A percentile compares a stretch with the other conserved stretches of the same genome.
Evolutionary conservation across 2,329 filamentous ascomycete genomes (phyloP).

Genomic region (Epichloe sp.): DNA sequence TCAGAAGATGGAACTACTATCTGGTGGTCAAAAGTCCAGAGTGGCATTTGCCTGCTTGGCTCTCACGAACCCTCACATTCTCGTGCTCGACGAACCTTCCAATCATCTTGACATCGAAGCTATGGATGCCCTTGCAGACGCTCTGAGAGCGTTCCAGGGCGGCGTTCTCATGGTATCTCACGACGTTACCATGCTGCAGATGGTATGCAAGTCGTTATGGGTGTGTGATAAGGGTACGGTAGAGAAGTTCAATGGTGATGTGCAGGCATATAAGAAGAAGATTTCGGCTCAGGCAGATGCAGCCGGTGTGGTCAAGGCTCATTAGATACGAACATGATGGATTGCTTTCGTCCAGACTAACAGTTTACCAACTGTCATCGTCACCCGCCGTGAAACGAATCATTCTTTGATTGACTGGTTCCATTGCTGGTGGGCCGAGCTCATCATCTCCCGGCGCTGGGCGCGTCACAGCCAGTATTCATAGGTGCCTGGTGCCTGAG

Average conservation of each 20-base stretch:
- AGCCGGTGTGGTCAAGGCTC: slow-evolving; percentile 66
- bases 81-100: slow-evolving; percentile 95
- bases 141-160: slow-evolving; percentile 76
- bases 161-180: slow-evolving; percentile 98
- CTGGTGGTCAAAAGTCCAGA: slow-evolving; percentile 95
- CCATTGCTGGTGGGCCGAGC: too few species aligned
- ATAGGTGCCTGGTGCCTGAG: slow-evolving; percentile 1
- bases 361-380: too few species aligned
- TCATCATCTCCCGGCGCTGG: too few species aligned
- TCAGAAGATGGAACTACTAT: slow-evolving; percentile 88
- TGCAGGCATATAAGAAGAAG: slow-evolving; percentile 95
- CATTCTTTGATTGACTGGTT: too few species aligned
- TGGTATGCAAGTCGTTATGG: slow-evolving; percentile 89
- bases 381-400: too few species aligned
- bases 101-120: slow-evolving; percentile 99
- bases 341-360: background rate
- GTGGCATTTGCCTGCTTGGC: slow-evolving; percentile 96
- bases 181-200: slow-evolving; percentile 97
- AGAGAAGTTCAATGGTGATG: slow-evolving; percentile 89
- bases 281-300: slow-evolving; percentile 82
- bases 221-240: slow-evolving; percentile 91
- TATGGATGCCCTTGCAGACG: slow-evolving; percentile 86
- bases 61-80: slow-evolving; percentile 85
- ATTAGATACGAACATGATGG: slow-evolving; percentile 22
- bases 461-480: background rate